Percentiles rank a stretch among this genome's conserved stretches.
Conservation (phyloP, 2,329 filamentous ascomycete genomes). For the Penicillium sp. region DNA sequence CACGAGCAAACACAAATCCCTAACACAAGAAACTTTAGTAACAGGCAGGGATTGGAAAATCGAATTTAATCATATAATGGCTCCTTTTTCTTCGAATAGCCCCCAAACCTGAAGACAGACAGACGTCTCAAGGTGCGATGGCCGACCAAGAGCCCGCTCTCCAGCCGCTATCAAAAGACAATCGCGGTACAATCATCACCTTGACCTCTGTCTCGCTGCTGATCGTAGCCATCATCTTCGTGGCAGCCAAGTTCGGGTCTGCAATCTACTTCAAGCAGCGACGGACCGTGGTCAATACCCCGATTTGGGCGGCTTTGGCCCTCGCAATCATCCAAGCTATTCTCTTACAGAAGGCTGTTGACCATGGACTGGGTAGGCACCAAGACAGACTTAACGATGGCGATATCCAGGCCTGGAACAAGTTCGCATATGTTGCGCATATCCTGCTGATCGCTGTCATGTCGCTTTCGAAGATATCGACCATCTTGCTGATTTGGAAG, state of each 20-base stretch:
- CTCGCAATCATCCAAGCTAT: conserved; percentile 15
- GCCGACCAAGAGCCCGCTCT: conserved; percentile 10
- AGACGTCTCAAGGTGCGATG: conserved; percentile 13
- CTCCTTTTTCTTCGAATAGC: no score
- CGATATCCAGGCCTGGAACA: conserved; percentile 13
- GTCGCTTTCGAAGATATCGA: conserved; percentile 22
- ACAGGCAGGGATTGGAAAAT: no score
- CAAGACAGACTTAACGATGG: conserved; percentile 1
- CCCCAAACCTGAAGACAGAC: not conserved
- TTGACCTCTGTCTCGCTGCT: conserved; percentile 20
- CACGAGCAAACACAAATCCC: no score
- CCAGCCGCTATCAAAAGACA: conserved; percentile 15
- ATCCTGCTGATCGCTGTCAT: conserved; percentile 16
- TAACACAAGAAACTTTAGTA: no score
- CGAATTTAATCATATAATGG: no score
- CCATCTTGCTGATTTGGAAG: conserved; percentile 26
- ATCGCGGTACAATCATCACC: conserved; percentile 20
- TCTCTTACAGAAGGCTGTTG: conserved; percentile 20
- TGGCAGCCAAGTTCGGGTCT: conserved; percentile 19
- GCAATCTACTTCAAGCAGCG: conserved; percentile 25
- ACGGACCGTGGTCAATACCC: conserved; percentile 19
- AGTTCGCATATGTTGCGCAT: conserved; percentile 21
- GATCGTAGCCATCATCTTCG: conserved; percentile 22
- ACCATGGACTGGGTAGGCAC: conserved; percentile 21
- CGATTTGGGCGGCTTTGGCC: conserved; percentile 22